Evolutionary conservation across 495 filamentous ascomycete species (phyloP).

Genomic region (Trypethelium eluteriae): DNA sequence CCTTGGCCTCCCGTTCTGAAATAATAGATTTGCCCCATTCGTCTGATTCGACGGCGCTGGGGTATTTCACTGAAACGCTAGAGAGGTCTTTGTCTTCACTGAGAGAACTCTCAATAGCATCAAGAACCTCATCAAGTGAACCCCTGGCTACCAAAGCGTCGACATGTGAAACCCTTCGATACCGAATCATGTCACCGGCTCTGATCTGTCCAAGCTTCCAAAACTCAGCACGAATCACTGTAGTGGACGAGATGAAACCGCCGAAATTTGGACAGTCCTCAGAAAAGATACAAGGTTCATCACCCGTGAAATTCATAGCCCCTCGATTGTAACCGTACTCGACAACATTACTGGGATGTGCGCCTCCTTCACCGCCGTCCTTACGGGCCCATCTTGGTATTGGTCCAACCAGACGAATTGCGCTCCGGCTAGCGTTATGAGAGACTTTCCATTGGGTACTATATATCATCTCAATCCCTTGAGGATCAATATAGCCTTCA

Average conservation of each 20-base stretch:
- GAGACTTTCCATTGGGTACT: slow-evolving; percentile 48
- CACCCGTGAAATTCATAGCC: slow-evolving; percentile 51
- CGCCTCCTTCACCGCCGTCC: slow-evolving; percentile 54
- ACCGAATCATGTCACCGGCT: slow-evolving; percentile 49
- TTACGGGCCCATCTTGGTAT: slow-evolving; percentile 48
- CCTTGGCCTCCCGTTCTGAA: slow-evolving; percentile 35
- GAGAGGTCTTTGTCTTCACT: slow-evolving; percentile 27
- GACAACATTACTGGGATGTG: slow-evolving; percentile 52
- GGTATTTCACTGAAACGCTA: slow-evolving; percentile 16
- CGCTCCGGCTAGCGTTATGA: slow-evolving; percentile 52
- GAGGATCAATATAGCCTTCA: slow-evolving; percentile 44
- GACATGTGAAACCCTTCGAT: slow-evolving; percentile 40
- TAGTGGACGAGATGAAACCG: slow-evolving; percentile 49
- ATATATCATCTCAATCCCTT: slow-evolving; percentile 51
- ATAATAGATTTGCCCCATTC: slow-evolving; percentile 36
- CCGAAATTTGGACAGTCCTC: slow-evolving; percentile 53
- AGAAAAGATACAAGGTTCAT: slow-evolving; percentile 51
- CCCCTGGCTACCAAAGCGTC: slow-evolving; percentile 38
- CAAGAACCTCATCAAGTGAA: slow-evolving; percentile 37
- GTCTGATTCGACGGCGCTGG: slow-evolving; percentile 8
- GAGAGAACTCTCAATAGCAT: slow-evolving; percentile 23
- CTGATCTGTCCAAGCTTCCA: slow-evolving; percentile 57
- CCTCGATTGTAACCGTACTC: slow-evolving; percentile 54
- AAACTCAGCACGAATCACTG: slow-evolving; percentile 47
- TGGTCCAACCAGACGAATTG: slow-evolving; percentile 51